A percentile compares a stretch with the other conserved stretches of the same genome.
Conservation (phyloP, 176 grass and related monocot genomes). For the Areca catechu region DNA sequence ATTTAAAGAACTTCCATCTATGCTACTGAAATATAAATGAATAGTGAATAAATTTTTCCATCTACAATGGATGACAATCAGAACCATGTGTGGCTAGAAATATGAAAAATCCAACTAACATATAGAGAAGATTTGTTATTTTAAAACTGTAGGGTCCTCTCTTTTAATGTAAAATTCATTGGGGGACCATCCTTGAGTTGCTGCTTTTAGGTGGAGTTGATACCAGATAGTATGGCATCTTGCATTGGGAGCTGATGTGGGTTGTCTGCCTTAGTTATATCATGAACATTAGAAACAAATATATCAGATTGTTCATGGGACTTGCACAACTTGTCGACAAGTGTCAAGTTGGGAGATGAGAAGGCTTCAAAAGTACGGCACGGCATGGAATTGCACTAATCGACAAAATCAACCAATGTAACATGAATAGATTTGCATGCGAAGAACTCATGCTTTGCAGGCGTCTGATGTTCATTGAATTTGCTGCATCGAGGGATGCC, state of each 20-base stretch:
- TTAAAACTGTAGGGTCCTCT: background rate
- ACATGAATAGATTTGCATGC: slow-evolving; percentile 1
- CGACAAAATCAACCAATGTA: background rate
- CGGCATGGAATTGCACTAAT: background rate
- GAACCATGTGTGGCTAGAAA: background rate
- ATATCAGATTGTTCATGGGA: background rate
- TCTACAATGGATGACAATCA: background rate
- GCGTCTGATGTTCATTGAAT: background rate
- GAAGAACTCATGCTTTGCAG: background rate
- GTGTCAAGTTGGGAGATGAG: background rate
- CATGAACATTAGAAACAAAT: slow-evolving; percentile 1
- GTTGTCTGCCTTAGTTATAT: background rate
- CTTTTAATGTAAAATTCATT: background rate
- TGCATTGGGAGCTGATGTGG: no score
- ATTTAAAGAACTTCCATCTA: background rate
- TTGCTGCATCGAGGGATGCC: background rate
- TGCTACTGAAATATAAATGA: background rate
- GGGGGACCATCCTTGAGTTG: slow-evolving; percentile 1
- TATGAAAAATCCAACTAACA: background rate
- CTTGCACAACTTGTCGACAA: background rate
- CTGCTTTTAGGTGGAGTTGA: no score
- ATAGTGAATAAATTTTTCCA: background rate
- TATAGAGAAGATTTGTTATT: background rate
- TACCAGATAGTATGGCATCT: no score
- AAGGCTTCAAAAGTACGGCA: background rate